Base-by-base conservation (phyloP, 805 yeast species). In the Saccharomycopsis javanensis region DNA sequence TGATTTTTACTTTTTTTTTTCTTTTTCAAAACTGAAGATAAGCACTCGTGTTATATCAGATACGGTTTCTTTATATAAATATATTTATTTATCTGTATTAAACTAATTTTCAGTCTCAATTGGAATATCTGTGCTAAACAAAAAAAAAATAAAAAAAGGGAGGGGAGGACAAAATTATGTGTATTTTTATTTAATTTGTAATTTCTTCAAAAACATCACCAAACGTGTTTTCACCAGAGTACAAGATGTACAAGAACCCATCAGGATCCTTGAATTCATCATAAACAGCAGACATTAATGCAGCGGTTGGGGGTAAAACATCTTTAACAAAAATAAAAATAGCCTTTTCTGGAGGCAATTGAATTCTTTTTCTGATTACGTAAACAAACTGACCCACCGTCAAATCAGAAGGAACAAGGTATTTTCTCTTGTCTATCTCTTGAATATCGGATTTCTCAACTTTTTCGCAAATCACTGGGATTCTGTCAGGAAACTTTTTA, bases 351-450 rank as follows among this genome's bases (percentile, higher is more conserved):
- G 96, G 87, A 52, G 97, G 96, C 62, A 94, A 79, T 76, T 87
- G 87, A 71, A 94, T 91, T 71, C 99, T 85, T 75, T 92, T 91
- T 73, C 99, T 85, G 65, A 94, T 89, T 60, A 94, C 99, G 68
- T 94, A 94, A 50, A 94, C 99, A 74, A 94, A 92, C 72, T 94
- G 99, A 48, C 99, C 99, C 59, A 94, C 96, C 0, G 97, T 89
- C 66, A 94, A 79, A 69, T 94, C 99, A 28, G 91, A 84, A 6
- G 99, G 99, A 10, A 94, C 99, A 63, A 94, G 79, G 69, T 94
- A 94, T 75, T 94, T 94, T 72, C 96, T 86, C 79, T 94, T 94
- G 72, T 94, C 99, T 68, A 94, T 91, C 64, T 90, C 94, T 51
- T 95, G 96, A 62, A 94, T 87, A 69, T 94, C 97, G 35, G 96